Conservation (phyloP, 2,329 filamentous ascomycete species). For the Elsinoe necatrix region DNA sequence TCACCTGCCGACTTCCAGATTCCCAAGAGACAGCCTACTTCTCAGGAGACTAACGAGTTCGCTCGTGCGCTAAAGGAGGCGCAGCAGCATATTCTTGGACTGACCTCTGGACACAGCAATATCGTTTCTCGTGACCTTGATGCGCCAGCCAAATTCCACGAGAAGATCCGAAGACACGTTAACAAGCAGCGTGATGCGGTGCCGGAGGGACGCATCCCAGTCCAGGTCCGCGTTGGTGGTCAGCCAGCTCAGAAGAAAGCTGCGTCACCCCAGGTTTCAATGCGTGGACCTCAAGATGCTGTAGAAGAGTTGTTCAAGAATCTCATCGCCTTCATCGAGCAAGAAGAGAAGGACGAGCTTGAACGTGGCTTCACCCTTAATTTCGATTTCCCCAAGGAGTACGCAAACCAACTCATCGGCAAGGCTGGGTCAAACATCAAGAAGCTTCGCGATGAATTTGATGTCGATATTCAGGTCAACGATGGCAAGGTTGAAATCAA, state of each 20-base stretch:
- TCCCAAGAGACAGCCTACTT: constrained; percentile 47
- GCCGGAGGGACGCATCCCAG: constrained; percentile 45
- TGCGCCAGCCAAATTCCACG: constrained; percentile 53
- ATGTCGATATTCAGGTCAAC: constrained; percentile 76
- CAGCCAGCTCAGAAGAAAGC: constrained; percentile 42
- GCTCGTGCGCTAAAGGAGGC: constrained; percentile 51
- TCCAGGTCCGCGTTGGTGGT: constrained; percentile 46
- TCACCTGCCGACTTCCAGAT: constrained; percentile 45
- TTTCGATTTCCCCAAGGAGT: constrained; percentile 94
- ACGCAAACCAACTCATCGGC: constrained; percentile 73
- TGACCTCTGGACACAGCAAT: constrained; percentile 47
- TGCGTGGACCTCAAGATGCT: constrained; percentile 66
- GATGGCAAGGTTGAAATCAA: constrained; percentile 93
- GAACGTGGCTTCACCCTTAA: constrained; percentile 78
- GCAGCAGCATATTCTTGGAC: constrained; percentile 46
- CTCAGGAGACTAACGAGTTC: constrained; percentile 48
- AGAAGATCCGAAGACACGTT: constrained; percentile 54
- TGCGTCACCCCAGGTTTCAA: constrained; percentile 47
- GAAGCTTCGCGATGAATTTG: constrained; percentile 59
- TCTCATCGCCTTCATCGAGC: constrained; percentile 69
- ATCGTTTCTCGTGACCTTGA: constrained; percentile 47
- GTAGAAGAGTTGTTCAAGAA: constrained; percentile 66
- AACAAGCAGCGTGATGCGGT: constrained; percentile 46
- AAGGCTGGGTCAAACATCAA: constrained; percentile 61
- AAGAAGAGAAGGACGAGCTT: constrained; percentile 86